Conservation (phyloP, 2,329 filamentous ascomycete genomes). For the Cercospora janseana region DNA sequence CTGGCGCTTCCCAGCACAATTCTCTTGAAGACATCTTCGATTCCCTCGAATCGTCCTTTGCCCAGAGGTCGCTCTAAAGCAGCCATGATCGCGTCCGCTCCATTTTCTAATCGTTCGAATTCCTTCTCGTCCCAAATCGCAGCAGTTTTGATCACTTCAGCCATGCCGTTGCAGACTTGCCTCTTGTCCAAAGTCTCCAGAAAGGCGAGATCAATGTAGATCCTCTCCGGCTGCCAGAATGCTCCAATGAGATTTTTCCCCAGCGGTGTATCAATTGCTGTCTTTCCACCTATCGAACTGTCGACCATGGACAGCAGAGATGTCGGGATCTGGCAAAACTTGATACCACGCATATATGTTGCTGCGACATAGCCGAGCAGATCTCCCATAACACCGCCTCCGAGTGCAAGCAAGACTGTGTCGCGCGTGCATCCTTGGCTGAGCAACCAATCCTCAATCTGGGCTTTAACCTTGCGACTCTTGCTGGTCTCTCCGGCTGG, state of each 20-base stretch:
- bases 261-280: conserved; percentile 91
- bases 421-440: conserved; percentile 89
- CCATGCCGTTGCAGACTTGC: conserved; percentile 98
- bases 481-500: conserved; percentile 93
- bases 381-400: conserved; percentile 95
- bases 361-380: conserved; percentile 97
- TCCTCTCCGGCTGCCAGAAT: conserved; percentile 92
- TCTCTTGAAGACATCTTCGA: conserved; percentile 53
- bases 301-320: conserved; percentile 96
- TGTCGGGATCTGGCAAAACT: conserved; percentile 94
- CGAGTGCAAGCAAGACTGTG: conserved; percentile 89
- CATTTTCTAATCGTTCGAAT: conserved; percentile 79
- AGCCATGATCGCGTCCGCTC: conserved; percentile 72
- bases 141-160: conserved; percentile 81
- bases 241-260: conserved; percentile 95
- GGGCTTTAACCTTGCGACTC: conserved; percentile 85
- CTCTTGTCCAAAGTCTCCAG: conserved; percentile 84
- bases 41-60: conserved; percentile 63
- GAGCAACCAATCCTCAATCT: conserved; percentile 97
- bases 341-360: conserved; percentile 96
- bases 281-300: conserved; percentile 97
- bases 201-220: conserved; percentile 92
- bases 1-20: conserved; percentile 86
- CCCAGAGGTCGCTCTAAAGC: conserved; percentile 63
- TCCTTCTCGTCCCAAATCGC: conserved; percentile 92